These are phyloP conservation scores for Penicillium sp. DNA, from an alignment of 2,329 filamentous ascomycete species.

Conservation along the genomic window DNA sequence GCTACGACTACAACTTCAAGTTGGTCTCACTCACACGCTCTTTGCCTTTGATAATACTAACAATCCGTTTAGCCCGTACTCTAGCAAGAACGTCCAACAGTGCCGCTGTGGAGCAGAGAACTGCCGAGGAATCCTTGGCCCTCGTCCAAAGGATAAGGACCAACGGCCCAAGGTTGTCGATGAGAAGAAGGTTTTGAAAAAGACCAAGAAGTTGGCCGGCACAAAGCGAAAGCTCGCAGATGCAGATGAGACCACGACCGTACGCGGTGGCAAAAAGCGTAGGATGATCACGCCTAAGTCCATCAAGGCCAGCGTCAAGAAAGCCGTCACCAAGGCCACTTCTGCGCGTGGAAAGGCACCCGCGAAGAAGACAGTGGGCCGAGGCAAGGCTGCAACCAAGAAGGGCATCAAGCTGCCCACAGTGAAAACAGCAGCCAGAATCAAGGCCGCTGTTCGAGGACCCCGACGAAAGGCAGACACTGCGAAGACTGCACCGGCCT, in stretches of 20 bases:
- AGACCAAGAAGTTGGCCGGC: conserved; percentile 16
- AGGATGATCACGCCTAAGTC: conserved; percentile 29
- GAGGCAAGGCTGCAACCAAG: conserved; percentile 13
- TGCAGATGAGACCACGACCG: conserved; percentile 25
- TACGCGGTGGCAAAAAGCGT: conserved; percentile 33
- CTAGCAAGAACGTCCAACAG: conserved; percentile 61
- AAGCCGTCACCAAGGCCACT: conserved; percentile 15
- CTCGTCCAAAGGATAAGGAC: conserved; percentile 51
- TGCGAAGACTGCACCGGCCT: conserved; percentile 14
- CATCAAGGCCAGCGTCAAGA: conserved; percentile 36
- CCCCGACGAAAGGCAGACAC: conserved; percentile 10
- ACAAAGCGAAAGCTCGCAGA: conserved; percentile 37
- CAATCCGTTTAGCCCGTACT: conserved; percentile 48
- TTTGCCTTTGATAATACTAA: conserved; percentile 10
- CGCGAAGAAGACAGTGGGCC: conserved; percentile 17
- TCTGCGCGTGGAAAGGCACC: conserved; percentile 20
- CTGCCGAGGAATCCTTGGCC: conserved; percentile 62
- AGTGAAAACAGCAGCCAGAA: conserved; percentile 29
- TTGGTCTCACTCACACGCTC: conserved; percentile 34
- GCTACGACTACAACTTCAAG: conserved; percentile 84
- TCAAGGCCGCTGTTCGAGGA: conserved; percentile 23
- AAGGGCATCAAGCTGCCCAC: conserved; percentile 30
- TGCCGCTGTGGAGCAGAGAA: conserved; percentile 61
- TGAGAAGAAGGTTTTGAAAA: conserved; percentile 21
- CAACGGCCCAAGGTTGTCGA: conserved; percentile 35